Percentiles rank a stretch among this genome's conserved stretches.
These are phyloP conservation scores for Primulina huaijiensis DNA, from an alignment of 257 asterid species.

Conservation along the genomic window DNA sequence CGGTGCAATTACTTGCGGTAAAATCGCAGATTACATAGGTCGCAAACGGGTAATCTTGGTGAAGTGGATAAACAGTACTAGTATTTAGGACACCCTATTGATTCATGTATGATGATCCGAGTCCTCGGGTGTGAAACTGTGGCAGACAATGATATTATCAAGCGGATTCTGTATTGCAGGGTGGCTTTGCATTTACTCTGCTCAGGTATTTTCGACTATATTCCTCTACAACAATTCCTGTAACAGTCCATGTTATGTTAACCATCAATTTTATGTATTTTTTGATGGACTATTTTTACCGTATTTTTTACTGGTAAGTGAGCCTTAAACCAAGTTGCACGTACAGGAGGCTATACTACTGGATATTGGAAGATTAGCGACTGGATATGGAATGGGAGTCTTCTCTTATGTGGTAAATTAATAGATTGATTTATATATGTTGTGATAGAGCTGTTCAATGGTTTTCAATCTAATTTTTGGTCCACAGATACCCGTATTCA, in stretches of 20 bases:
- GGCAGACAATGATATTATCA: slow-evolving; percentile 88
- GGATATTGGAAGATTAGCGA: slow-evolving; percentile 82
- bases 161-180: slow-evolving; percentile 73
- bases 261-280: too few species aligned
- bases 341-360: slow-evolving; percentile 50
- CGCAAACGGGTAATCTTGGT: slow-evolving; percentile 76
- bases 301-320: neutral
- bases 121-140: slow-evolving; percentile 22
- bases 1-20: slow-evolving; percentile 90
- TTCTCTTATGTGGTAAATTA: slow-evolving; percentile 73
- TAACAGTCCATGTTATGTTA: too few species aligned
- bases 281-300: too few species aligned
- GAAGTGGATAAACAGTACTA: neutral
- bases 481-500: slow-evolving; percentile 77
- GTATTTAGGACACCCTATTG: neutral
- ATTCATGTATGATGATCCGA: slow-evolving; percentile 1
- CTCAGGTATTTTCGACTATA: slow-evolving; percentile 43
- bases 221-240: too few species aligned
- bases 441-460: neutral
- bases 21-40: slow-evolving; percentile 73
- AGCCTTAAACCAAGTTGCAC: neutral
- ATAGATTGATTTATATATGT: neutral
- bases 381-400: slow-evolving; percentile 97
- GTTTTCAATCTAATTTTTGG: neutral
- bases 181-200: slow-evolving; percentile 85